Evolutionary conservation across 371 early-diverging fungal species (phyloP), one percentile per base, ranked within the genome.

Genomic region (Mucor saturninus): DNA sequence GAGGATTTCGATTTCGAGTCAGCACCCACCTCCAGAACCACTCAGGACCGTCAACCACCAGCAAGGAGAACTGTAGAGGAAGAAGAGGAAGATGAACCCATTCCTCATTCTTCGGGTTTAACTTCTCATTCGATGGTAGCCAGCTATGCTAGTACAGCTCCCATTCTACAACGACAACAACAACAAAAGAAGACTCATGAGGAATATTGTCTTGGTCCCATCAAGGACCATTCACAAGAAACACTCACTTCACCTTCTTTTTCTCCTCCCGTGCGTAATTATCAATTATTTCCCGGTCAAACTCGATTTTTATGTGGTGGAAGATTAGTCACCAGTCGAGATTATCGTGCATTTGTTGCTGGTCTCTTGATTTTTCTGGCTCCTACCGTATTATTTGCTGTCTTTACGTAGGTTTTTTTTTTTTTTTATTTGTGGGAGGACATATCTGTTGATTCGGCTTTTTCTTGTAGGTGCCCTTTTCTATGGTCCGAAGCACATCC

Each of bases 281-380:
- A 77, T 62, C 64, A 74, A 56, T 42, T 65, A 14, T 77, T 74
- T 51, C 74, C 64, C 28, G 85, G 86, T 9, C 65, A 77, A 42
- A 84, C 83, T 54, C 40, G 73, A 5, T 84, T 88, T 63, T 77
- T 87, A 53, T 78, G 83, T n/a, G 72, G 80, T 26, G 93, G 92
- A 4, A 81, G 91, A 42, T 68, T 87, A 26, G 80, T 89, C 52
- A 92, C 92, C 0, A 86, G 91, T 64, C 77, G 76, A 57, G 85
- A 83, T 28, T 85, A 77, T 38, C 75, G 76, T 50, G 86, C 88
- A 6, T 93, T 95, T 72, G 21, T 80, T 4, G 50, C 86, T 13
- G 87, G 91, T 0, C 54, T 90, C 11, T 67, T 83, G 21, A 72
- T 94, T 61, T 70, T 95, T 38, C 40, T 80, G 2, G 69, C 80